Conservation (phyloP, 2,329 filamentous ascomycete genomes). For the Sclerotinia minor region DNA sequence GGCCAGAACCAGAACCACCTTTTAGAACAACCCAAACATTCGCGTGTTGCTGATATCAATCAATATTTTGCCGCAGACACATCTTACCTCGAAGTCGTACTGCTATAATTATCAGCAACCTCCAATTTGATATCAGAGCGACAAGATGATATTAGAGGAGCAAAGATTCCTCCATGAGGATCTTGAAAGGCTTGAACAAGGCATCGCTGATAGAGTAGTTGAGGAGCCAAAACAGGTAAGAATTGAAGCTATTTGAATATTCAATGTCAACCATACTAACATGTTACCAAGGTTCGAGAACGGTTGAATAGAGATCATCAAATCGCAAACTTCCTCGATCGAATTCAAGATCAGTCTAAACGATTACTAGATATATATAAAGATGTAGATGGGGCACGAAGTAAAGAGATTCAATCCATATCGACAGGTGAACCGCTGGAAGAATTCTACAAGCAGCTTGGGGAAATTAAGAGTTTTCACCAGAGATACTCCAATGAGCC, state of each 20-base stretch:
- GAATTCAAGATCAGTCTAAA: conserved; percentile 83
- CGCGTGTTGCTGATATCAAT: conserved; percentile 4
- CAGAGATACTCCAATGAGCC: conserved; percentile 89
- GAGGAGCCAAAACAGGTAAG: conserved; percentile 87
- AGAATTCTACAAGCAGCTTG: conserved; percentile 84
- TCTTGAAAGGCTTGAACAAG: conserved; percentile 91
- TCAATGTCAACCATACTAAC: background rate
- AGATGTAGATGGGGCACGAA: conserved; percentile 69
- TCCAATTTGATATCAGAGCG: background rate
- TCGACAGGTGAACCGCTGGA: conserved; percentile 84
- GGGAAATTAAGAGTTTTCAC: conserved; percentile 83
- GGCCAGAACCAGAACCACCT: conserved; percentile 9
- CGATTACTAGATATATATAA: conserved; percentile 81
- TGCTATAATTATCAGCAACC: background rate
- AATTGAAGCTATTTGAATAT: conserved; percentile 1
- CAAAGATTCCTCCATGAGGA: conserved; percentile 95
- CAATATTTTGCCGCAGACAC: background rate
- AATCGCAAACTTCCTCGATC: conserved; percentile 78
- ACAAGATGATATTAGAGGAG: conserved; percentile 80
- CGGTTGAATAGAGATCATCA: conserved; percentile 90
- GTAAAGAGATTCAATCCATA: conserved; percentile 80
- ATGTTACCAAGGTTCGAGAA: conserved; percentile 71
- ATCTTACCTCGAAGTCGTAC: no score
- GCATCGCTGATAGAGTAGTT: conserved; percentile 81
- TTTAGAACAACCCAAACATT: conserved; percentile 14